Evolutionary conservation across 805 yeast species (phyloP), one percentile per base, ranked within the genome.

Genomic region (Pichia exigua): DNA sequence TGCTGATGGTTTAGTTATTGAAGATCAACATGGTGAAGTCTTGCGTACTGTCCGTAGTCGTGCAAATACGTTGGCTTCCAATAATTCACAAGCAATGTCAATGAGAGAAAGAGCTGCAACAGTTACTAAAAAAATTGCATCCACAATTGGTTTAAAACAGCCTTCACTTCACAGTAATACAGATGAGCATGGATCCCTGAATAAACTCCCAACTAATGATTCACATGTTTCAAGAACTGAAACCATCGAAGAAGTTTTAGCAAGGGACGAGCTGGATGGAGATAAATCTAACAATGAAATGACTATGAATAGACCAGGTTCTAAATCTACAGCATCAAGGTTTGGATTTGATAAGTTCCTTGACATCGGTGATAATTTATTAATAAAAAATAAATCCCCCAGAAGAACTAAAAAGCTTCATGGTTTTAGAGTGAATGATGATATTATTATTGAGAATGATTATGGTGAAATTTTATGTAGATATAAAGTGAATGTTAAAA

Each of bases 401-500:
- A 44, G 47, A 13, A 51, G 45, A 32, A 51, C 67, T 6, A 58
- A 56, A 39, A 58, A 71, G 69, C 63, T 82, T 71, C 59, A 71
- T 67, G 98, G 97, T 1, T 92, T 83, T 66, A 86, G 85, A 66
- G 74, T 87, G 42, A 94, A 84, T 62, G 82, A 88, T 60, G 74
- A 82, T 53, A 78, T 94, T 50, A 75, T 89, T 53, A 84, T 94
- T 52, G 99, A 92, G 66, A 87, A 90, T 61, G 87, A 80, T 44
- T 96, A 91, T 13, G 99, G 98, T 57, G 98, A 92, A 59, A 80
- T 94, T 51, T 73, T 94, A 45, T 81, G 96, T 62, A 75, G 96
- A 49, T 92, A 90, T 68, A 77, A 73, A 59, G 82, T 91, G 48
- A 87, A 83, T 60, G 76, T 79, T 39, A 65, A 64, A 49, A 61